phyloP scores from a whole-genome alignment of 1,284 basidiomycete genomes.

The Somion occarium region DNA sequence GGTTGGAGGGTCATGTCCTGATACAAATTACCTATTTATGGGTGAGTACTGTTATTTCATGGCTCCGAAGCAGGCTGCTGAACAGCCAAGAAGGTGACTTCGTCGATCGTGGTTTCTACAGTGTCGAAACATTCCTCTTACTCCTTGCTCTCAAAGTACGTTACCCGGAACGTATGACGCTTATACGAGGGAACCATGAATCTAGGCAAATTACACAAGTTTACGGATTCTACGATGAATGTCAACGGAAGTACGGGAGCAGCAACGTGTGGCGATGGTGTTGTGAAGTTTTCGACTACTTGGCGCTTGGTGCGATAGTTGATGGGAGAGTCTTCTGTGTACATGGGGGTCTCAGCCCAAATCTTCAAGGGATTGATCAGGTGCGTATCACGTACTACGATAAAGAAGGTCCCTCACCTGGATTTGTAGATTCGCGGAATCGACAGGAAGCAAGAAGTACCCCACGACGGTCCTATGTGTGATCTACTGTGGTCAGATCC shows the following conservation, averaged over 20 bases:
- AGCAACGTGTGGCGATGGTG: constrained; percentile 98
- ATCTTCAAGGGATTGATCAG: constrained; percentile 81
- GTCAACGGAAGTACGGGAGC: constrained; percentile 93
- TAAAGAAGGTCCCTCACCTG: neutral
- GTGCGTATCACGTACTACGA: constrained; percentile 37
- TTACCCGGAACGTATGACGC: constrained; percentile 95
- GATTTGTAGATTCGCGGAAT: constrained; percentile 81
- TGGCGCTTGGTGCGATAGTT: constrained; percentile 91
- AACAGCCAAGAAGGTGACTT: constrained; percentile 96
- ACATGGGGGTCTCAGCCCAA: constrained; percentile 91
- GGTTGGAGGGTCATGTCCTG: constrained; percentile 91
- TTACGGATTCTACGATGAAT: constrained; percentile 99
- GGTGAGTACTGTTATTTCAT: too few species aligned
- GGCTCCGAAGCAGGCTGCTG: too few species aligned
- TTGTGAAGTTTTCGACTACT: constrained; percentile 97
- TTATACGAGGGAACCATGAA: constrained; percentile 98
- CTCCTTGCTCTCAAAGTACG: constrained; percentile 95
- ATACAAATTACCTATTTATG: constrained; percentile 99
- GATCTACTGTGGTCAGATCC: constrained; percentile 99
- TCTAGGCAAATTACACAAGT: constrained; percentile 99
- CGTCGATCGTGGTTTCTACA: constrained; percentile 96
- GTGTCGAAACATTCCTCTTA: constrained; percentile 94
- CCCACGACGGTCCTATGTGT: constrained; percentile 99
- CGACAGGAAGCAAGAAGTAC: constrained; percentile 96
- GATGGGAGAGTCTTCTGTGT: constrained; percentile 93